Base-by-base conservation (phyloP, 75 land plant species). In the Pinus taeda region DNA sequence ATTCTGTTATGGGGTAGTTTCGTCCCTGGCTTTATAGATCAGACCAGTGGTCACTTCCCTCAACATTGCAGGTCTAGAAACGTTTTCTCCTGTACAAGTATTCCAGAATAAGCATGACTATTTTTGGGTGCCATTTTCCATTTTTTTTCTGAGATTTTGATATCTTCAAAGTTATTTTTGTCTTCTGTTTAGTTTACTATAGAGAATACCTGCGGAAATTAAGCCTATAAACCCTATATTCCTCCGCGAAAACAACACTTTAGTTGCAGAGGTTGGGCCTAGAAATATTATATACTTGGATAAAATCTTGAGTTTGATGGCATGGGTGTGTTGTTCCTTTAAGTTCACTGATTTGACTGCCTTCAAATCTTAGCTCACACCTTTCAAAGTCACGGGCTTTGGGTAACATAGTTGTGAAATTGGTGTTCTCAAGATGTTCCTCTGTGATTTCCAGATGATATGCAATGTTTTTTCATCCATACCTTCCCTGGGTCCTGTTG, bases 391-490 rank as follows among this genome's bases (percentile, higher is more conserved):
- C 55, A 49, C 12, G 55, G 11, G 12, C 55, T 49, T 49, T 49
- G 55, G 55, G 55, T 49, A 49, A 49, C 53, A 45, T 9, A 49
- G 55, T 49, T 49, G 11, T 69, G 72, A 45, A 39, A 37, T 69
- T 42, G 22, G 55, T 42, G 20, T 22, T 20, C n/a, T 69, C 22
- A 36, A 69, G 72, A 69, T n/a, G 22, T 65, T 65, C 39, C 22
- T 65, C 30, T 36, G 61, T 65, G 69, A 33, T 65, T 65, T 24
- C 69, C 42, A 33, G 42, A 17, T 33, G 69, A 65, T 65, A 36
- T 65, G 37, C 39, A 65, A 20, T 15, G 39, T 65, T 65, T 60
- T 65, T 20, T 65, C 29, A 65, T 69, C 72, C 24, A 42, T 69
- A 39, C 55, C 53, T 39, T 42, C 13, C 24, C 42, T 42, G 72